phyloP scores from a whole-genome alignment of 2,329 filamentous ascomycete species.

The Cladophialophora immunda region DNA sequence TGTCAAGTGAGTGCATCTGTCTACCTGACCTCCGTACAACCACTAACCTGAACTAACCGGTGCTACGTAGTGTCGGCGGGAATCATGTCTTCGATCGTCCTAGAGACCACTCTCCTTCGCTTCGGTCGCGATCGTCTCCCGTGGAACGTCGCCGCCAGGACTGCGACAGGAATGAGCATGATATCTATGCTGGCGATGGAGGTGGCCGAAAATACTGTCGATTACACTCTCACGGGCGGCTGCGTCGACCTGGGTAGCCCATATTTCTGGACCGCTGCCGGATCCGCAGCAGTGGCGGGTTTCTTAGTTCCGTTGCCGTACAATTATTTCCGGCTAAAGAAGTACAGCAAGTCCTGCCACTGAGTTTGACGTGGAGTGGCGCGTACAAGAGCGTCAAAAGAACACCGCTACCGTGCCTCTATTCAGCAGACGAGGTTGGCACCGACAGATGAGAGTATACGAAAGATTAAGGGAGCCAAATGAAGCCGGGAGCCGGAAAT shows the following conservation, averaged over 20 bases:
- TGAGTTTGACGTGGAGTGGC: too few relatives aligned
- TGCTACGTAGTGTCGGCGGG: conserved; percentile 58
- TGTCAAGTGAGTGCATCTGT: background rate
- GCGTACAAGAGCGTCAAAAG: too few relatives aligned
- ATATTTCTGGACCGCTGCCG: conserved; percentile 62
- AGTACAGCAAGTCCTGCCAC: background rate
- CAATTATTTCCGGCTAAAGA: background rate
- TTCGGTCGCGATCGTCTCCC: conserved; percentile 58
- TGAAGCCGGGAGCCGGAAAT: too few relatives aligned
- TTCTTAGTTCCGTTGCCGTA: background rate
- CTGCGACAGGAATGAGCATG: conserved; percentile 66
- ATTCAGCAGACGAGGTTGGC: too few relatives aligned
- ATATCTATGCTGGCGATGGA: conserved; percentile 70
- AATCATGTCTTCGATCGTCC: conserved; percentile 60
- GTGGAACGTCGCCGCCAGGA: conserved; percentile 58
- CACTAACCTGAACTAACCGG: background rate
- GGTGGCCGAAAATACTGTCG: conserved; percentile 62
- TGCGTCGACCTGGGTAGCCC: conserved; percentile 57
- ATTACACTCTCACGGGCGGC: conserved; percentile 65
- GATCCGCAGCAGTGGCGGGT: background rate
- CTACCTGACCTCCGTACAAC: background rate
- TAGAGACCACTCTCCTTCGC: conserved; percentile 63
- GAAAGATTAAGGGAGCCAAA: too few relatives aligned
- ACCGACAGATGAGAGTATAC: too few relatives aligned
- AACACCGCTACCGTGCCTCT: too few relatives aligned